These are phyloP conservation scores for Phytophthora fragariae DNA, from an alignment of 352 stramenopile species.

Conservation along the genomic window DNA sequence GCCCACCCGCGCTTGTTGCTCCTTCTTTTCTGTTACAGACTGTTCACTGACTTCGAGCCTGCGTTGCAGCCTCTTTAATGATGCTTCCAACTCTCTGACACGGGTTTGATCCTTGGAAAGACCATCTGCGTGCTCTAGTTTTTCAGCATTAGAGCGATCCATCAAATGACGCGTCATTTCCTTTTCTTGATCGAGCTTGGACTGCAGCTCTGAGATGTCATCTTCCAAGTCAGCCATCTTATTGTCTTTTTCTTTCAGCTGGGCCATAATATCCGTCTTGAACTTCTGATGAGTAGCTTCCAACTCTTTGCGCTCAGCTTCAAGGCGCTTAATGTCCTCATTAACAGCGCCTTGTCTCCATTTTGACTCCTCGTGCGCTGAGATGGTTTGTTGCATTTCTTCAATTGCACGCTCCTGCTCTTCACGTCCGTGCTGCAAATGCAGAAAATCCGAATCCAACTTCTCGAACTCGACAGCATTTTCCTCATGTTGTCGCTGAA, in stretches of 20 bases:
- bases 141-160: conserved; percentile 41
- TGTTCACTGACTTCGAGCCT: not conserved
- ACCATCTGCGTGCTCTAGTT: conserved; percentile 33
- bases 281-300: conserved; percentile 48
- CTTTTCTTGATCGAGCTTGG: conserved; percentile 28
- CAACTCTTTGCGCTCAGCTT: conserved; percentile 42
- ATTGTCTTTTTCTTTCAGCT: conserved; percentile 46
- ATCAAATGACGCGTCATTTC: conserved; percentile 24
- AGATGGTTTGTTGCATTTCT: conserved; percentile 52
- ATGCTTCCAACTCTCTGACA: conserved; percentile 17
- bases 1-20: conserved; percentile 27
- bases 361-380: conserved; percentile 43
- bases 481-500: conserved; percentile 39
- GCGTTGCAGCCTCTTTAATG: not conserved
- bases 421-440: conserved; percentile 55
- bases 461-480: conserved; percentile 35
- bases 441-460: conserved; percentile 45
- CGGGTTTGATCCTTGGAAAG: conserved; percentile 10
- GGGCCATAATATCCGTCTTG: conserved; percentile 37
- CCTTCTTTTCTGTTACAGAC: conserved; percentile 1
- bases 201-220: conserved; percentile 66
- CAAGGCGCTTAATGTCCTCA: conserved; percentile 31
- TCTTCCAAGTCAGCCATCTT: conserved; percentile 50
- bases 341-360: conserved; percentile 13
- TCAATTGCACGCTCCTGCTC: conserved; percentile 49